Conservation (phyloP, 208 protist species). For the Acanthamoeba triangularis region DNA sequence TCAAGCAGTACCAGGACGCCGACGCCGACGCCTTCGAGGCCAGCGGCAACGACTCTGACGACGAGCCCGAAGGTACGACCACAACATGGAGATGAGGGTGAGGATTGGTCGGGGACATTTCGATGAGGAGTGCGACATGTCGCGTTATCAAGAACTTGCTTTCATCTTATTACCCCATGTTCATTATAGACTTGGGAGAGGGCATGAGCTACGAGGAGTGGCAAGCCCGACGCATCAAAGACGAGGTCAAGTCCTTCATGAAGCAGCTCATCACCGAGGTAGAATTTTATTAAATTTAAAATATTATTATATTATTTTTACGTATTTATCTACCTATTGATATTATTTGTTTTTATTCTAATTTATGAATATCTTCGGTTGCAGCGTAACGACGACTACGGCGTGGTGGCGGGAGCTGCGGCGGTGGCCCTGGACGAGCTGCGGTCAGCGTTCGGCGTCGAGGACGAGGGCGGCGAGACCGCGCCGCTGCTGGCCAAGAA, state of each 20-base stretch:
- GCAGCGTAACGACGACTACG: background rate
- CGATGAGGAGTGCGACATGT: too few relatives aligned
- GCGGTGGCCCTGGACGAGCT: background rate
- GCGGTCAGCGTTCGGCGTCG: background rate
- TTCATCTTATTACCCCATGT: background rate
- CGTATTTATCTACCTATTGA: background rate
- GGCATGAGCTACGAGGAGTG: slow-evolving; percentile 43
- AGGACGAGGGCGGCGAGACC: background rate
- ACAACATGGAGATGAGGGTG: too few relatives aligned
- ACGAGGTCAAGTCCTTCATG: slow-evolving; percentile 59
- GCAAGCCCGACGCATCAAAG: background rate
- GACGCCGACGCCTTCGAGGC: slow-evolving; percentile 20
- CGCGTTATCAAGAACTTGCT: too few relatives aligned
- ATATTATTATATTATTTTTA: too few relatives aligned
- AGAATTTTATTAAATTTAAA: too few relatives aligned
- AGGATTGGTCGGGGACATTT: too few relatives aligned
- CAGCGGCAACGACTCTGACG: background rate
- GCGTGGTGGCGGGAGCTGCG: background rate
- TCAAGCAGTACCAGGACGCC: slow-evolving; percentile 53
- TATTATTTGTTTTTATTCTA: background rate
- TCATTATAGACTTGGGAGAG: background rate
- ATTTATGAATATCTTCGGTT: background rate
- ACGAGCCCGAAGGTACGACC: background rate
- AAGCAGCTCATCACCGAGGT: slow-evolving; percentile 47
- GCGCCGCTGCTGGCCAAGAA: background rate